phyloP scores from a whole-genome alignment of 139 green algal genomes.

The Chlamydomonas sphaeroides region DNA sequence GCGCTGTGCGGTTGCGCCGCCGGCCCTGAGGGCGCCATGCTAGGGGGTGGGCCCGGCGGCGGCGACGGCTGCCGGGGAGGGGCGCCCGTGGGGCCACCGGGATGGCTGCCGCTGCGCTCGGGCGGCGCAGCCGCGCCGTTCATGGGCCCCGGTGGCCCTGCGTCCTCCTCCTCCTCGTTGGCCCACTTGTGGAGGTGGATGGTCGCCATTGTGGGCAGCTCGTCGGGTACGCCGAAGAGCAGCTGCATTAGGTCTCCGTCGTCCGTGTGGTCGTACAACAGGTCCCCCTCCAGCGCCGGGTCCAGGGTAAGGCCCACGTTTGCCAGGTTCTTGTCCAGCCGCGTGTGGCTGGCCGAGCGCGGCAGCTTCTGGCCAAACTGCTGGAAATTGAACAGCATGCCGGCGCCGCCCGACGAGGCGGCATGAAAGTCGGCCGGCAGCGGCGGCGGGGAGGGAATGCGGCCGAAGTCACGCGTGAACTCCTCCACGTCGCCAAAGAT shows the following conservation, averaged over 20 bases:
- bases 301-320: slow-evolving; percentile 13
- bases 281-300: slow-evolving; percentile 12
- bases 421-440: slow-evolving; percentile 52
- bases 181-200: slow-evolving; percentile 58
- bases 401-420: neutral
- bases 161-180: slow-evolving; percentile 21
- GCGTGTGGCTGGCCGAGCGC: slow-evolving; percentile 9
- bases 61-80: neutral
- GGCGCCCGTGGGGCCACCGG: no score
- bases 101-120: neutral
- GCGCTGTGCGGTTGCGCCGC: no score
- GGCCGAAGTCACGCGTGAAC: slow-evolving; percentile 24
- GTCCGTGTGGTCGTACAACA: slow-evolving; percentile 49
- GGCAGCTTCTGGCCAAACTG: slow-evolving; percentile 62
- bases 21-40: no score
- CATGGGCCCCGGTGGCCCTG: neutral
- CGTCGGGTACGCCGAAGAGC: slow-evolving; percentile 64
- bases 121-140: neutral
- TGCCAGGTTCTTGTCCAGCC: slow-evolving; percentile 18
- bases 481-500: slow-evolving; percentile 47
- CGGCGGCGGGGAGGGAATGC: slow-evolving; percentile 52
- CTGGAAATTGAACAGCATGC: slow-evolving; percentile 62
- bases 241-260: slow-evolving; percentile 68
- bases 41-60: no score
- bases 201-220: slow-evolving; percentile 62